A percentile compares a stretch with the other conserved stretches of the same genome.
These are phyloP conservation scores for Paramecium pentaurelia DNA, from an alignment of 73 alveolate species.

Conservation along the genomic window DNA sequence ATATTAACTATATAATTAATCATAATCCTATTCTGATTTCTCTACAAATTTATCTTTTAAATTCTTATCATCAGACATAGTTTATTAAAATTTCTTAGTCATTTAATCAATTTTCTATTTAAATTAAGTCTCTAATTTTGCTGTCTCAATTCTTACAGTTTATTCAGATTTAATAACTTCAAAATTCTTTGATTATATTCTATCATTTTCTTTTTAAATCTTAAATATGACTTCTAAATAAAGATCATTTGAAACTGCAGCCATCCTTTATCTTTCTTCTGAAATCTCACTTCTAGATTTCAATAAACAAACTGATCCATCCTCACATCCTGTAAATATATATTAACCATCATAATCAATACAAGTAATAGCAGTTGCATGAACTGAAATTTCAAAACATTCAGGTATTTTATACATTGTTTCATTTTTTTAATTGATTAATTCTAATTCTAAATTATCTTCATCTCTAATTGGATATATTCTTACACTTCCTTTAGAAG, in stretches of 20 bases:
- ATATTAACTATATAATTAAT: not conserved
- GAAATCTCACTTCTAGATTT: conserved; percentile 11
- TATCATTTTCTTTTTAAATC: conserved; percentile 54
- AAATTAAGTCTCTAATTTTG: conserved; percentile 43
- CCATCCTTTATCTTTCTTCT: conserved; percentile 54
- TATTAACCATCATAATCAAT: conserved; percentile 53
- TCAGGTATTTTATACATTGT: conserved; percentile 53
- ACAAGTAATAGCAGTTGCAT: conserved; percentile 55
- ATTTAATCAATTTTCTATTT: conserved; percentile 43
- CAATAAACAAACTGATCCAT: conserved; percentile 52
- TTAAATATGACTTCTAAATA: conserved; percentile 45
- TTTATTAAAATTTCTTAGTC: conserved; percentile 43
- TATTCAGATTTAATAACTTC: conserved; percentile 60
- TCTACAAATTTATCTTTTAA: conserved; percentile 56
- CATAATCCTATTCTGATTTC: conserved; percentile 54
- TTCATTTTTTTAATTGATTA: conserved; percentile 3
- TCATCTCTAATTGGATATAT: conserved; percentile 54
- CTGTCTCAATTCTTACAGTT: conserved; percentile 55
- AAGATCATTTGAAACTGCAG: conserved; percentile 53
- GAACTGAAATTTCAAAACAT: conserved; percentile 40
- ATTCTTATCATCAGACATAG: conserved; percentile 52
- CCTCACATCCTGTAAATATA: conserved; percentile 61
- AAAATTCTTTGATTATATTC: conserved; percentile 24
- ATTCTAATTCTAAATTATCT: conserved; percentile 50
- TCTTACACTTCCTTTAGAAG: conserved; percentile 56